Evolutionary conservation across 202 grass and related monocot genomes (phyloP), one percentile per base, ranked within the genome.

Genomic region (Saccharum hybrid): DNA sequence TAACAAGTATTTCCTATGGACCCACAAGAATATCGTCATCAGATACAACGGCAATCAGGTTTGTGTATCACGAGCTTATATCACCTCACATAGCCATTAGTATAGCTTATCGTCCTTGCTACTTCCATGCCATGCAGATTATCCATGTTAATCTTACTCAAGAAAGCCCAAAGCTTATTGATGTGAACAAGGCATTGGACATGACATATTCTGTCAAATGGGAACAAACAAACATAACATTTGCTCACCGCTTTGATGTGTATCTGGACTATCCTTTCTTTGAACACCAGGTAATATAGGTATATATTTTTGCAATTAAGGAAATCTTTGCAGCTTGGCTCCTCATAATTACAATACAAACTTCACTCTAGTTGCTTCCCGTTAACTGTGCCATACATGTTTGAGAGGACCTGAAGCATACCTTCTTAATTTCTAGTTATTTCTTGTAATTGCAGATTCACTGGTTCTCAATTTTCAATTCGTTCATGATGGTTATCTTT

Each of bases 401-500:
- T 64, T 54, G 38, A 41, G 70, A 26, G 7, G 12, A 22, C 6
- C 36, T 60, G 18, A 60, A 43, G 5, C 39, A 61, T 72, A 16
- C 30, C 28, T 73, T 63, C 14, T 38, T 37, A 4, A 72, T 66
- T 77, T 76, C 40, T 77, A 68, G 6, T 78, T 30, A 21, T 80
- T 82, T 84, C 34, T 85, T 77, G 12, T 78, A 41, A 82, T 8
- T 69, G 54, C 92, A 97, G 94, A 97, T 97, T 76, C 94, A 97
- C 75, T 97, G 94, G 94, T 97, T 97, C 80, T 97, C 94, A 65
- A 97, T 97, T 81, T 97, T 97, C 88, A 97, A 97, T 87, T 97
- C 94, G 86, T 94, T 97, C 87, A 97, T 97, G 94, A 97, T 97
- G 94, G 94, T 97, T 83, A 97, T 97, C 81, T 97, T 97, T 85